A percentile compares a stretch with the other conserved stretches of the same genome.
These are phyloP conservation scores for Eucalyptus tenuipes DNA, from an alignment of 345 rosid species.

Conservation along the genomic window DNA sequence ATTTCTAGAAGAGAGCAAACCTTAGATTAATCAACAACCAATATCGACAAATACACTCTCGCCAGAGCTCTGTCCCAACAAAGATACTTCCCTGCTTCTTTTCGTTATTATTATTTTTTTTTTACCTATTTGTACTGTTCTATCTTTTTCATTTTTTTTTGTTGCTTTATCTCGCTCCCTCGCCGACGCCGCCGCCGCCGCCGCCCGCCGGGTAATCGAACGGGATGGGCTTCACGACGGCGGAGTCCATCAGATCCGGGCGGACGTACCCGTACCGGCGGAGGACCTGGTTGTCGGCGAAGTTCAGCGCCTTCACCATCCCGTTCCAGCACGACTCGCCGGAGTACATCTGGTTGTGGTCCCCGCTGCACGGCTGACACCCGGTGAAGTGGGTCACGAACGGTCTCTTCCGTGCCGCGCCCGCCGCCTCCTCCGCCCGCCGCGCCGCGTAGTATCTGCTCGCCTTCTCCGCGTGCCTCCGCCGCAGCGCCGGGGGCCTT, in stretches of 20 bases:
- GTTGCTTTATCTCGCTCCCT: background rate
- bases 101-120: background rate
- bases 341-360: conserved; percentile 60
- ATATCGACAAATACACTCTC: background rate
- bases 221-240: conserved; percentile 41
- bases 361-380: conserved; percentile 92
- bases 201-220: conserved; percentile 48
- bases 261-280: conserved; percentile 68
- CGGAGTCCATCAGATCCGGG: conserved; percentile 48
- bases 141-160: background rate
- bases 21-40: background rate
- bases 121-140: background rate
- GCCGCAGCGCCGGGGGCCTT: conserved; percentile 23
- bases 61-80: background rate
- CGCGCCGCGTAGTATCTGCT: conserved; percentile 54
- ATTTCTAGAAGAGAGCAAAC: background rate
- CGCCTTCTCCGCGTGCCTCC: conserved; percentile 90
- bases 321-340: conserved; percentile 70
- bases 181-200: background rate
- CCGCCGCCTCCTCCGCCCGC: conserved; percentile 45
- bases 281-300: conserved; percentile 93
- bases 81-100: background rate
- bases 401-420: conserved; percentile 52
- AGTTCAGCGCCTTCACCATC: conserved; percentile 82
- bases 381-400: conserved; percentile 90